Conservation (phyloP, 2,329 filamentous ascomycete genomes). For the Drechslerella coelobrocha region DNA sequence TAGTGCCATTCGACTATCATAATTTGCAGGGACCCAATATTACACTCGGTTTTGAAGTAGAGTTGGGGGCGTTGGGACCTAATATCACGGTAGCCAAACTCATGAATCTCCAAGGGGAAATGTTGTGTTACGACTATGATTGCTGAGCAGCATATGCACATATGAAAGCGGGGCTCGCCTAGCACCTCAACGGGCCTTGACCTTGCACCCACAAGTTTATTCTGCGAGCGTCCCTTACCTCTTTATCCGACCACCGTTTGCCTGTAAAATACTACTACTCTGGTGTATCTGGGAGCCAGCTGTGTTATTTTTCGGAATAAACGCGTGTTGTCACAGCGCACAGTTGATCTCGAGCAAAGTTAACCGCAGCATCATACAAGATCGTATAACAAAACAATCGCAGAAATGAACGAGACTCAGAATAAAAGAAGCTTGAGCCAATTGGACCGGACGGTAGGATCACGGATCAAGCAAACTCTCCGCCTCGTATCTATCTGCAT, state of each 20-base stretch:
- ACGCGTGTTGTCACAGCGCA: background rate
- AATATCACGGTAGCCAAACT: slow-evolving; percentile 55
- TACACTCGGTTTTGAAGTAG: slow-evolving; percentile 57
- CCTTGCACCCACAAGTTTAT: no score
- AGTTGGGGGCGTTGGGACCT: slow-evolving; percentile 55
- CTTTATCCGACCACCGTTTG: no score
- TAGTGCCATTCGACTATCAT: slow-evolving; percentile 53
- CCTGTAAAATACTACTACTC: slow-evolving; percentile 2
- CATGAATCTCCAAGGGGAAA: slow-evolving; percentile 54
- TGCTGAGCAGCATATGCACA: slow-evolving; percentile 1
- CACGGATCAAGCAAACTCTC: no score
- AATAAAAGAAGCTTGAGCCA: background rate
- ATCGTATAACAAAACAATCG: background rate
- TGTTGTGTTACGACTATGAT: slow-evolving; percentile 53
- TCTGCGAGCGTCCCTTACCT: no score
- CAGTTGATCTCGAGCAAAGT: background rate
- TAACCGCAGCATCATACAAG: background rate
- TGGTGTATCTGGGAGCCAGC: background rate
- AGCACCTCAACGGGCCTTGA: background rate
- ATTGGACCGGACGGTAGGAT: no score
- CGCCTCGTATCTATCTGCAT: background rate
- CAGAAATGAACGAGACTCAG: background rate
- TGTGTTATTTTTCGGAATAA: slow-evolving; percentile 1
- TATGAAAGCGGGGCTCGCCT: background rate
- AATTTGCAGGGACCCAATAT: slow-evolving; percentile 52